phyloP scores from a whole-genome alignment of 164 flowering plant genomes.

The Taxillus chinensis region DNA sequence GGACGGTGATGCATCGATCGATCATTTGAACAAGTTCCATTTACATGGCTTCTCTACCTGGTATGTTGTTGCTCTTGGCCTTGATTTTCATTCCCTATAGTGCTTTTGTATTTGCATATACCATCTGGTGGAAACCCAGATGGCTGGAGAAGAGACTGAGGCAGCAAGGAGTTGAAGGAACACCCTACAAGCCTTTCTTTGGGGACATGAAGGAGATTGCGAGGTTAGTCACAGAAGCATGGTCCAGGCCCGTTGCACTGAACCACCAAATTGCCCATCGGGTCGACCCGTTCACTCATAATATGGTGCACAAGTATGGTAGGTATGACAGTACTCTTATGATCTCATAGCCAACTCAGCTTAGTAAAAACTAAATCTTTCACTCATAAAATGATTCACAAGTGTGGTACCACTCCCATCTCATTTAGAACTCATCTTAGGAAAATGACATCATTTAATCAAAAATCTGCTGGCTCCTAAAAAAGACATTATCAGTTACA shows the following conservation, averaged over 20 bases:
- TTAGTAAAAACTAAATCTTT: too few species aligned
- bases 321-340: too few species aligned
- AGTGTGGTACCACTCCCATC: too few species aligned
- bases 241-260: neutral
- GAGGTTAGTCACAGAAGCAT: neutral
- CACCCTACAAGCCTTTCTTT: neutral
- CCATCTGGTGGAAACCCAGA: constrained; percentile 1
- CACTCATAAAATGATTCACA: too few species aligned
- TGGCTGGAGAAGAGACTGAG: neutral
- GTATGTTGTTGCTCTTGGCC: neutral
- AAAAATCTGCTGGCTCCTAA: too few species aligned
- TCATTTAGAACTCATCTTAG: too few species aligned
- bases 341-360: too few species aligned
- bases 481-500: too few species aligned
- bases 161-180: neutral
- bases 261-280: neutral
- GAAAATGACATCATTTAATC: too few species aligned
- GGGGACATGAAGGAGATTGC: neutral
- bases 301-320: neutral
- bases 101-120: neutral
- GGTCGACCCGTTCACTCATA: neutral
- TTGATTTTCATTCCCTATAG: neutral
- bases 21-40: too few species aligned
- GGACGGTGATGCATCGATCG: too few species aligned
- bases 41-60: neutral